phyloP scores from a whole-genome alignment of 2,329 filamentous ascomycete genomes.

The Neonectria sp. region DNA sequence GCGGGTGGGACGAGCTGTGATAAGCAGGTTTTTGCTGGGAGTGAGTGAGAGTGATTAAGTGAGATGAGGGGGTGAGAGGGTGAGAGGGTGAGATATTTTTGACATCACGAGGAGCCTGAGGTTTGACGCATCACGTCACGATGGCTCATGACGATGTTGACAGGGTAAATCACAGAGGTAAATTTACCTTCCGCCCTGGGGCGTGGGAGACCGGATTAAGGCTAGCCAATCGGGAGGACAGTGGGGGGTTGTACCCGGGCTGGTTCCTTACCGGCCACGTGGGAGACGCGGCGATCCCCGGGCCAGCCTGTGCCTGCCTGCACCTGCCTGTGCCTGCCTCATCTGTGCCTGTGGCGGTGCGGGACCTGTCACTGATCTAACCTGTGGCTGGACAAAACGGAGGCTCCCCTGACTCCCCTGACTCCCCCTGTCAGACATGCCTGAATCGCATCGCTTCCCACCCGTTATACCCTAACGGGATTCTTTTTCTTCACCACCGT shows the following conservation, averaged over 20 bases:
- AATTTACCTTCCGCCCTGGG: not conserved
- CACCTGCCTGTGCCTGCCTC: constrained; percentile 5
- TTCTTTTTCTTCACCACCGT: not conserved
- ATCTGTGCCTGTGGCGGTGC: constrained; percentile 7
- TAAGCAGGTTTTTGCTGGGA: not conserved
- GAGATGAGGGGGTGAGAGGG: not conserved
- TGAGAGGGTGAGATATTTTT: not conserved
- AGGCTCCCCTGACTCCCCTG: too few species aligned
- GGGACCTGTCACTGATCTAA: not conserved
- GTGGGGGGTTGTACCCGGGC: constrained; percentile 26
- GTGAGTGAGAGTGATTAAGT: not conserved
- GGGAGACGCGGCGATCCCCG: constrained; percentile 29
- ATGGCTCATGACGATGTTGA: constrained; percentile 1
- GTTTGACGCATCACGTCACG: constrained; percentile 2
- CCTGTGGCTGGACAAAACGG: not conserved
- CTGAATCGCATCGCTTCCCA: constrained; percentile 6
- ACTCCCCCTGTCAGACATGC: constrained; percentile 24
- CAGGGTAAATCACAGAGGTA: constrained; percentile 6
- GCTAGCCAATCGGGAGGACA: constrained; percentile 44
- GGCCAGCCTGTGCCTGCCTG: not conserved
- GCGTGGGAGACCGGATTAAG: constrained; percentile 24
- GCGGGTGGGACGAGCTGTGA: constrained; percentile 19
- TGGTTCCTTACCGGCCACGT: constrained; percentile 29
- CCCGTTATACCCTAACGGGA: constrained; percentile 2
- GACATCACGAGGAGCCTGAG: not conserved